phyloP scores from a whole-genome alignment of 331 rosid genomes.

The Cydonia oblonga region DNA sequence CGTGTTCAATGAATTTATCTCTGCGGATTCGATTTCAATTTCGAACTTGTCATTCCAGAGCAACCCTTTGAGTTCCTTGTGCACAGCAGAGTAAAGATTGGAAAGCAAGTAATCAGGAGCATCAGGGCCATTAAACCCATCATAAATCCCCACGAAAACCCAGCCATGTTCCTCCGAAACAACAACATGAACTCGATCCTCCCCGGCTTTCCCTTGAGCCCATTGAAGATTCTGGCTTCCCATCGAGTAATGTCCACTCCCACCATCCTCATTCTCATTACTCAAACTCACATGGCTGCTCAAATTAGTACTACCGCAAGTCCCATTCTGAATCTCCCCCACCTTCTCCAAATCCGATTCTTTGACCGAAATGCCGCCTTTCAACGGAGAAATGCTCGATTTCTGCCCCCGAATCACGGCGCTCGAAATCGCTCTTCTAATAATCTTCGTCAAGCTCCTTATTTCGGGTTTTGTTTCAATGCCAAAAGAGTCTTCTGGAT shows the following conservation, averaged over 20 bases:
- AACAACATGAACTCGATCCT: constrained; percentile 73
- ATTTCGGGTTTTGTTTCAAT: not conserved
- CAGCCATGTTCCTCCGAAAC: constrained; percentile 64
- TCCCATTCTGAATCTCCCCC: constrained; percentile 4
- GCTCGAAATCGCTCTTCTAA: constrained; percentile 20
- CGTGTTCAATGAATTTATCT: constrained; percentile 1
- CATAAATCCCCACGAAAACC: constrained; percentile 83
- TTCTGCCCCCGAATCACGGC: constrained; percentile 11
- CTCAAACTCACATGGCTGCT: constrained; percentile 20
- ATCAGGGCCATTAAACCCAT: constrained; percentile 90
- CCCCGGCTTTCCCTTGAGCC: constrained; percentile 87
- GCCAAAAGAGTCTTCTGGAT: constrained; percentile 13
- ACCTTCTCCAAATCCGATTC: constrained; percentile 22
- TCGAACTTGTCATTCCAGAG: constrained; percentile 26
- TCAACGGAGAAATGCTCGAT: constrained; percentile 9
- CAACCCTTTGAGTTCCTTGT: constrained; percentile 43
- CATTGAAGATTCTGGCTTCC: constrained; percentile 47
- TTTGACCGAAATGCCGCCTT: constrained; percentile 4
- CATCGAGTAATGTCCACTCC: constrained; percentile 5
- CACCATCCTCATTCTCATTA: constrained; percentile 12
- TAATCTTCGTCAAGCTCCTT: constrained; percentile 22
- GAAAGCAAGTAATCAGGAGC: constrained; percentile 70
- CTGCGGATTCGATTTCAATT: not conserved
- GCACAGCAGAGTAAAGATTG: constrained; percentile 42
- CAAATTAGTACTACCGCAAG: constrained; percentile 21